Evolutionary conservation across 2,329 filamentous ascomycete species (phyloP).

Genomic region (Hysterium pulicare): DNA sequence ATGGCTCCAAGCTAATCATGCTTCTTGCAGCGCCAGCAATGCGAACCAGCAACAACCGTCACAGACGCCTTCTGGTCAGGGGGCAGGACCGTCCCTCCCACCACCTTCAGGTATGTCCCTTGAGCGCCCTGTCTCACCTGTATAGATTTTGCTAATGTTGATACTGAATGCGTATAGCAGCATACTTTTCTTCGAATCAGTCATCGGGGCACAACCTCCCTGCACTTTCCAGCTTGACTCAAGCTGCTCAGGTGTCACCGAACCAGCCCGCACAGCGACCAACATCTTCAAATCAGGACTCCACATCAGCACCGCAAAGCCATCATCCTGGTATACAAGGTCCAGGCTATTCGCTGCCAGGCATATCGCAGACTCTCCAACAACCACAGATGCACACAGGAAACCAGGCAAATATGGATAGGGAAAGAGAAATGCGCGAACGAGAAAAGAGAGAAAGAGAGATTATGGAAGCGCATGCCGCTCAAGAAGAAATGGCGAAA

Average conservation of each 20-base stretch:
- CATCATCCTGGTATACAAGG: constrained; percentile 33
- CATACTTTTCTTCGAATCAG: constrained; percentile 41
- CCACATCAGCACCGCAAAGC: constrained; percentile 29
- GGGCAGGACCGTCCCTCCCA: constrained; percentile 35
- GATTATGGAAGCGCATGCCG: constrained; percentile 50
- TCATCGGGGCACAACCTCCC: constrained; percentile 38
- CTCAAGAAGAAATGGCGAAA: constrained; percentile 56
- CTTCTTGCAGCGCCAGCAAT: constrained; percentile 25
- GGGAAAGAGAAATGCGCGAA: constrained; percentile 48
- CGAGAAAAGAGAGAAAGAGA: constrained; percentile 47
- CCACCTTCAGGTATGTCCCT: constrained; percentile 37
- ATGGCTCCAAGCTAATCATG: constrained; percentile 8
- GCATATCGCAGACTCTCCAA: constrained; percentile 43
- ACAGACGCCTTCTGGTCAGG: constrained; percentile 36
- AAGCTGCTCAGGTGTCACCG: constrained; percentile 42
- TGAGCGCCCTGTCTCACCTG: constrained; percentile 6
- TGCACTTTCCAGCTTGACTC: constrained; percentile 42
- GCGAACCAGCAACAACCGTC: constrained; percentile 28
- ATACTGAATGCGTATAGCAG: constrained; percentile 35
- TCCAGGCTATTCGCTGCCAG: constrained; percentile 43
- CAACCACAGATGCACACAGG: constrained; percentile 36
- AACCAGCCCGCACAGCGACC: constrained; percentile 34
- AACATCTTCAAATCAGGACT: constrained; percentile 29
- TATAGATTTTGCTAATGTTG: constrained; percentile 7
- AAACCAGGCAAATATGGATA: constrained; percentile 36